Evolutionary conservation across 2,329 filamentous ascomycete species (phyloP).

Genomic region (Diplodia scrobiculata): DNA sequence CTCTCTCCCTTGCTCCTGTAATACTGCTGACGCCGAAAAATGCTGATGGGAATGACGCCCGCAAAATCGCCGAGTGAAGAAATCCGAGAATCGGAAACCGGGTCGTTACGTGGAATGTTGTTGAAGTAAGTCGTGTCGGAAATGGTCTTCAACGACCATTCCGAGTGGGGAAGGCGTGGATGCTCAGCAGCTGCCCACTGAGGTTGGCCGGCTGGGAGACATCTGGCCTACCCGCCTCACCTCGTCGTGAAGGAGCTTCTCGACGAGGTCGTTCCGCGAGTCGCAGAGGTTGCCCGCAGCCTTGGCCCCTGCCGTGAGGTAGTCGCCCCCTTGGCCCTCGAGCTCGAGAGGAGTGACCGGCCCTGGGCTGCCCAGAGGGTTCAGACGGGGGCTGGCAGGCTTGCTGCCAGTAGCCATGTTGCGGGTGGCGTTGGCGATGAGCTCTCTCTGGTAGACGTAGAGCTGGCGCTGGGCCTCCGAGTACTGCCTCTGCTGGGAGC

Average conservation of each 20-base stretch:
- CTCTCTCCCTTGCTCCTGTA: constrained; percentile 12
- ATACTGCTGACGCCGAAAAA: constrained; percentile 23
- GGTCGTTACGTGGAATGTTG: not conserved
- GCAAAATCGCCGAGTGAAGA: constrained; percentile 12
- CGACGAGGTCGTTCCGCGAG: constrained; percentile 48
- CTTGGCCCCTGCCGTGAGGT: constrained; percentile 51
- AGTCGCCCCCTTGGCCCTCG: constrained; percentile 49
- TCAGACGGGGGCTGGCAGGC: constrained; percentile 53
- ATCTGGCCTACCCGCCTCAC: constrained; percentile 43
- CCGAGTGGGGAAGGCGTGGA: not conserved
- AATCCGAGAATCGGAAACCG: not conserved
- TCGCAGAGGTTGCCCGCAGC: constrained; percentile 31
- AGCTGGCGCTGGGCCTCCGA: constrained; percentile 54
- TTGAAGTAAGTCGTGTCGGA: not conserved
- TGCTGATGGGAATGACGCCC: constrained; percentile 22
- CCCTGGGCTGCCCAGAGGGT: constrained; percentile 55
- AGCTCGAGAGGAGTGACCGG: constrained; percentile 58
- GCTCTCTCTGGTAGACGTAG: constrained; percentile 53
- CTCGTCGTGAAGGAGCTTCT: constrained; percentile 53
- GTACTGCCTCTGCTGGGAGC: constrained; percentile 49
- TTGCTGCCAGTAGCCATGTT: constrained; percentile 36
- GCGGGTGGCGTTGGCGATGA: constrained; percentile 37
- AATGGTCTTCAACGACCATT: not conserved
- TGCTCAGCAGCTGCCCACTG: constrained; percentile 24
- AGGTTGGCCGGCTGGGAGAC: constrained; percentile 18